Base-by-base conservation (phyloP, 2,329 filamentous ascomycete genomes). In the Parascedosporium putredinis region DNA sequence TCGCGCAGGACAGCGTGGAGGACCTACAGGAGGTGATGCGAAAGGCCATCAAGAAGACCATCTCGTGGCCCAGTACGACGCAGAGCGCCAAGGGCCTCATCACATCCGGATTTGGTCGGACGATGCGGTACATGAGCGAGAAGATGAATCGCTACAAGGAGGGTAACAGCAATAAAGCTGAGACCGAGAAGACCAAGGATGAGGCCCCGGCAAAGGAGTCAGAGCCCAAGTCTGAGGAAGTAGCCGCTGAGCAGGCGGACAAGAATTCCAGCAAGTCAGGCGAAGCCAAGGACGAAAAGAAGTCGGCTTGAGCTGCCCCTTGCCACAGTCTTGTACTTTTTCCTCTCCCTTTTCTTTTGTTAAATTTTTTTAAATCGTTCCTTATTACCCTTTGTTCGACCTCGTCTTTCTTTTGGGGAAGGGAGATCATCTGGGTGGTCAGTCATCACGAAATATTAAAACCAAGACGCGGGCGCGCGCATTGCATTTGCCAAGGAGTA, bases 41-140 rank as follows among this genome's bases (percentile, higher is more conserved):
- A 29, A 73, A 75, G 33, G 85, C 89, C 36, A 90, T 98, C 60
- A 84, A 82, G 61, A 85, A 86, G 62, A 97, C 94, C 0, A 88
- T 97, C 58, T 79, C 81, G 50, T 97, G 93, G 93, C 90, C 93
- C 1, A 93, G 88, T 59, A 88, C 87, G 2, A 82, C 82, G 4
- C 91, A 98, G 67, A 93, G 83, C 49, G 62, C 91, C 54, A 98
- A 98, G 68, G 83, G 89, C 2, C 64, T 86, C 1, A 64, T 96
- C 42, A 97, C 89, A 2, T 83, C 86, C 0, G 94, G 93, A 0
- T 63, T 86, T 14, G 62, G 71, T 5, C 79, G 83, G 58, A 84
- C 83, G 5, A 76, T 78, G 70, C 78, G 82, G 54, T 98, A 98
- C 63, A 59, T 94, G 50, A 72, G 76, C 40, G 93, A 97, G 64